Percentiles rank a stretch among this genome's conserved stretches.
Conservation (phyloP, 345 rosid genomes). For the Salix koriyanagi region DNA sequence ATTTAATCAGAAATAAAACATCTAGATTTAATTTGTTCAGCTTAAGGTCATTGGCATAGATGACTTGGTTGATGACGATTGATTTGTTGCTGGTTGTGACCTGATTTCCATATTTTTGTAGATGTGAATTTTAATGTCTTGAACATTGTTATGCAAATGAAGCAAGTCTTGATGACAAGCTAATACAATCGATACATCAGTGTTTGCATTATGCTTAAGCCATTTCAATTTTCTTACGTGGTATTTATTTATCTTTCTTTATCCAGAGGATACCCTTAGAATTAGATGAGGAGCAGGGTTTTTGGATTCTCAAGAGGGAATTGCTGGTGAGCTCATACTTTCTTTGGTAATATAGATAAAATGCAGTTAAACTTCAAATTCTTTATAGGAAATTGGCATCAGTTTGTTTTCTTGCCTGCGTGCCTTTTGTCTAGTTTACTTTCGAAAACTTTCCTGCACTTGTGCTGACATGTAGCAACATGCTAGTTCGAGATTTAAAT, state of each 20-base stretch:
- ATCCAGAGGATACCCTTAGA: conserved; percentile 65
- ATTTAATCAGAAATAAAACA: not conserved
- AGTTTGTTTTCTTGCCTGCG: not conserved
- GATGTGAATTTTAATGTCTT: not conserved
- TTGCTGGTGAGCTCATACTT: conserved; percentile 46
- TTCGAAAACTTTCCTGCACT: not conserved
- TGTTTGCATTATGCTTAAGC: not conserved
- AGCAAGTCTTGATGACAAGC: too few relatives aligned
- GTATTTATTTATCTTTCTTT: not conserved
- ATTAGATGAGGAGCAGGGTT: conserved; percentile 46
- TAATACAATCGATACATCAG: not conserved
- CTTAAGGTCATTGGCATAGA: not conserved
- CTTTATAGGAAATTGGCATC: not conserved
- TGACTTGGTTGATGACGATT: not conserved
- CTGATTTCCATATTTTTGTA: not conserved
- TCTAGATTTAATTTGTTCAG: not conserved
- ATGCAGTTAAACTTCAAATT: not conserved
- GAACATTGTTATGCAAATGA: too few relatives aligned
- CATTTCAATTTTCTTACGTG: not conserved
- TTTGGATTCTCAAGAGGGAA: conserved; percentile 69
- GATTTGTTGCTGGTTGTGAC: not conserved
- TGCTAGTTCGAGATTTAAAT: not conserved
- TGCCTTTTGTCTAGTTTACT: not conserved
- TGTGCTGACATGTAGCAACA: not conserved
- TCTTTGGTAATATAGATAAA: not conserved